phyloP scores from a whole-genome alignment of 1,284 basidiomycete species.

The Neonothopanus nambi region DNA sequence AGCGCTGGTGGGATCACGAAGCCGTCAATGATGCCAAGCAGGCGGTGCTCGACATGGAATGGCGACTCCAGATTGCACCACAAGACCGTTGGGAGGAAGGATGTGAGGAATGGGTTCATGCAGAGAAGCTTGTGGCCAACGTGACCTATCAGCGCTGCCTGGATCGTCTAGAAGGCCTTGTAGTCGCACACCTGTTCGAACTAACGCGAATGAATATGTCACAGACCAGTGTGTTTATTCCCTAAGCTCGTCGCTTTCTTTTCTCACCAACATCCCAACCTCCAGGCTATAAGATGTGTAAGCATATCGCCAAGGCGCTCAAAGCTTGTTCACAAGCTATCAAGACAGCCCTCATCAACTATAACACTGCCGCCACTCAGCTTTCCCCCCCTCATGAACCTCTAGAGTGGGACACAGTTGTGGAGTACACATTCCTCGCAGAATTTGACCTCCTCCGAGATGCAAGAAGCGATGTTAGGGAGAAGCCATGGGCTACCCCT shows the following conservation, averaged over 20 bases:
- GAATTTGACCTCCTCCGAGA: constrained; percentile 31
- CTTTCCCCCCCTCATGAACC: constrained; percentile 15
- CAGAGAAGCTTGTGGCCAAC: constrained; percentile 16
- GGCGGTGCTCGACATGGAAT: not conserved
- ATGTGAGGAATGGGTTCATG: constrained; percentile 20
- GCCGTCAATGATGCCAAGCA: constrained; percentile 1
- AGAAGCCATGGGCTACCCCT: constrained; percentile 24
- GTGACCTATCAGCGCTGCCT: constrained; percentile 13
- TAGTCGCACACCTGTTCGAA: constrained; percentile 22
- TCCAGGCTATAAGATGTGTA: constrained; percentile 13
- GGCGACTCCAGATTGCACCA: not conserved
- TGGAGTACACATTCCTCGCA: constrained; percentile 23
- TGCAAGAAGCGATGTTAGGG: constrained; percentile 22
- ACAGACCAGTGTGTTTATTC: constrained; percentile 10
- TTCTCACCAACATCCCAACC: too few relatives aligned
- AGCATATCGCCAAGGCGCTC: constrained; percentile 10
- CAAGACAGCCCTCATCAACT: constrained; percentile 7
- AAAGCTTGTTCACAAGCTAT: constrained; percentile 8
- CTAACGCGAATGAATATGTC: constrained; percentile 12
- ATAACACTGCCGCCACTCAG: constrained; percentile 15
- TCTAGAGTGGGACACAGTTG: constrained; percentile 25
- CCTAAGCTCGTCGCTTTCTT: not conserved
- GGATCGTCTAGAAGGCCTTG: constrained; percentile 20
- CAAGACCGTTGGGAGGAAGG: constrained; percentile 21
- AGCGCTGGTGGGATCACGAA: constrained; percentile 1